A percentile compares a stretch with the other conserved stretches of the same genome.
phyloP scores from a whole-genome alignment of 306 rosid genomes.

The Bauhinia variegata region DNA sequence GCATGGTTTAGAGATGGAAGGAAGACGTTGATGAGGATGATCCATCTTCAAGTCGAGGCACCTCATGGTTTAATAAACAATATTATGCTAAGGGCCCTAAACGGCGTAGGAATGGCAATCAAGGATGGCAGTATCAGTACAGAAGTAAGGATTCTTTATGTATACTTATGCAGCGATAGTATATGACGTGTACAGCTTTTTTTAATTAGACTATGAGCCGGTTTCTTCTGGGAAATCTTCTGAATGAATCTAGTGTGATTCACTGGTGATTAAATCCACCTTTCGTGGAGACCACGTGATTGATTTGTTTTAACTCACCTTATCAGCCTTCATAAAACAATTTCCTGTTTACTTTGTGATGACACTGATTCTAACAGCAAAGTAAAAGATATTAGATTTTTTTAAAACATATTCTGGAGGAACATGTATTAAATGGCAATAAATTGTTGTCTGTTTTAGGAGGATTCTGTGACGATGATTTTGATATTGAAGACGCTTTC shows the following conservation, averaged over 20 bases:
- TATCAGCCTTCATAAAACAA: conserved; percentile 23
- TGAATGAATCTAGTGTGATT: conserved; percentile 11
- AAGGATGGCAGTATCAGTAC: conserved; percentile 10
- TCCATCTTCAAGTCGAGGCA: conserved; percentile 37
- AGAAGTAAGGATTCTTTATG: conserved; percentile 29
- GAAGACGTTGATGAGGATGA: conserved; percentile 26
- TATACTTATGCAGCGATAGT: conserved; percentile 4
- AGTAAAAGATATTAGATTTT: conserved; percentile 15
- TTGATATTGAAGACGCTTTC: conserved; percentile 62
- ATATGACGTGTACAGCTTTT: conserved; percentile 13
- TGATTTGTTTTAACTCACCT: conserved; percentile 29
- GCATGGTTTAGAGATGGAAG: conserved; percentile 37
- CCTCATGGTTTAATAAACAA: conserved; percentile 35
- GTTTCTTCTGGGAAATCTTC: conserved; percentile 7
- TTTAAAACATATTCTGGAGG: conserved; percentile 14
- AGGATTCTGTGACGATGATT: conserved; percentile 65
- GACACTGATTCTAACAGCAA: conserved; percentile 17
- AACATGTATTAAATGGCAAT: conserved; percentile 10
- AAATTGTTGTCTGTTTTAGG: conserved; percentile 42
- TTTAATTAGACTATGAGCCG: conserved; percentile 7
- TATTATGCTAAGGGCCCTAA: conserved; percentile 30
- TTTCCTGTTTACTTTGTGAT: not conserved
- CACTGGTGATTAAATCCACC: conserved; percentile 5
- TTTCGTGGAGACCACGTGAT: conserved; percentile 5
- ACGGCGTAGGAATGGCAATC: conserved; percentile 29